Evolutionary conservation across 2,329 filamentous ascomycete species (phyloP), one percentile per base, ranked within the genome.

Genomic region (Epichloe aotearoae): DNA sequence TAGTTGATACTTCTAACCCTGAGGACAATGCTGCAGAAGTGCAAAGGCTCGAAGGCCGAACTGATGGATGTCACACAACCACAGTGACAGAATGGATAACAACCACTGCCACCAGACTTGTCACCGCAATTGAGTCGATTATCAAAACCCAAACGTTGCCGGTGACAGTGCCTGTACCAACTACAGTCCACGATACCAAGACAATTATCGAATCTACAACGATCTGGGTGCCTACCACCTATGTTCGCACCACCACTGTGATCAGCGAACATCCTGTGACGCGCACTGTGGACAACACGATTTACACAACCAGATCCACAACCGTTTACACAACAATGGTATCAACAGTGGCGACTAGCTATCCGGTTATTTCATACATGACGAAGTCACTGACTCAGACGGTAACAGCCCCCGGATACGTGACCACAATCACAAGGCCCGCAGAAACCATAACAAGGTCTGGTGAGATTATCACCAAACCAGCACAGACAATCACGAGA

Each of bases 61-160:
- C 49, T 5, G 5, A 53, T 17, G 36, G 19, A 11, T 59, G 57
- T 40, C 50, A 51, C 8, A 57, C 56, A n/a, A 49, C 49, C 6
- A 58, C 47, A 36, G 55, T 55, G 2, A 60, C 60, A 8, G 50
- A 55, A 30, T 60, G 56, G 54, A 40, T 52, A 14, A 61, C 59
- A 6, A 55, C 54, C 1, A 58, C 57, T 3, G 51, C 56, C 4
- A 58, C 56, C 5, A 33, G 46, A 23, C 7, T 41, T 8, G 47
- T 55, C 8, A 58, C 57, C 10, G 50, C 50, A 11, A 42, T 56
- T 14, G 20, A 50, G 39, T 47, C 53, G 1, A 46, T 54, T 4
- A 41, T 52, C 14, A 50, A 46, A 8, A 59, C 57, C 2, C 37
- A 52, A 46, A 58, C 52, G 34, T n/a, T 53, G 17, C 6, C 47